Conservation (phyloP, 345 rosid genomes). For the Murraya koenigii region DNA sequence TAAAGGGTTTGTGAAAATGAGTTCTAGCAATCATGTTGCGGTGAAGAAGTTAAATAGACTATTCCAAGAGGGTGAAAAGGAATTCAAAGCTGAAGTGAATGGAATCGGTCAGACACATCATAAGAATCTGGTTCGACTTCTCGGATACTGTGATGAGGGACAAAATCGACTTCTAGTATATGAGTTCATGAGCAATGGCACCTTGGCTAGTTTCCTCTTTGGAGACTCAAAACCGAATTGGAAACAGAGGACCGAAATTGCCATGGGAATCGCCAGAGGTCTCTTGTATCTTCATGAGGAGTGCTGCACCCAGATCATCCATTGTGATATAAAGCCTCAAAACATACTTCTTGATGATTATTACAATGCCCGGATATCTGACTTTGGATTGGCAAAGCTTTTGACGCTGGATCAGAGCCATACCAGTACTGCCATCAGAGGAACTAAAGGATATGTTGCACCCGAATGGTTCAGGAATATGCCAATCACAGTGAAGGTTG, state of each 20-base stretch:
- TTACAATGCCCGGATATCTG: conserved; percentile 21
- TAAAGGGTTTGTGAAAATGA: conserved; percentile 23
- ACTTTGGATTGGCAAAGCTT: conserved; percentile 47
- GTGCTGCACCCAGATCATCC: conserved; percentile 36
- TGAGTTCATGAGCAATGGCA: conserved; percentile 36
- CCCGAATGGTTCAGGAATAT: conserved; percentile 35
- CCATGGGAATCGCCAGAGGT: conserved; percentile 34
- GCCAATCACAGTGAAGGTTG: conserved; percentile 23
- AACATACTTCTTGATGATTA: conserved; percentile 34
- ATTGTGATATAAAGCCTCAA: conserved; percentile 45
- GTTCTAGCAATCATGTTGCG: conserved; percentile 12
- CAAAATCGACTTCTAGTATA: conserved; percentile 28
- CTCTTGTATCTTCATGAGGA: conserved; percentile 38
- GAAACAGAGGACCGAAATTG: conserved; percentile 28
- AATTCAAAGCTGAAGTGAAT: conserved; percentile 34
- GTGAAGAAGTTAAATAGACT: conserved; percentile 33
- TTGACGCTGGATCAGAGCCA: conserved; percentile 26
- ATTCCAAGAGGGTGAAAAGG: conserved; percentile 19
- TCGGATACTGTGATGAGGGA: conserved; percentile 43
- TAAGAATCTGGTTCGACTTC: conserved; percentile 36
- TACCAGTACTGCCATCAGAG: conserved; percentile 23
- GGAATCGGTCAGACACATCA: conserved; percentile 35
- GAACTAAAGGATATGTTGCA: conserved; percentile 34
- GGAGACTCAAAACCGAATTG: conserved; percentile 26
- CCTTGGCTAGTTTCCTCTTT: conserved; percentile 27